Conservation (phyloP, 805 yeast species). For the Candida piceae region DNA sequence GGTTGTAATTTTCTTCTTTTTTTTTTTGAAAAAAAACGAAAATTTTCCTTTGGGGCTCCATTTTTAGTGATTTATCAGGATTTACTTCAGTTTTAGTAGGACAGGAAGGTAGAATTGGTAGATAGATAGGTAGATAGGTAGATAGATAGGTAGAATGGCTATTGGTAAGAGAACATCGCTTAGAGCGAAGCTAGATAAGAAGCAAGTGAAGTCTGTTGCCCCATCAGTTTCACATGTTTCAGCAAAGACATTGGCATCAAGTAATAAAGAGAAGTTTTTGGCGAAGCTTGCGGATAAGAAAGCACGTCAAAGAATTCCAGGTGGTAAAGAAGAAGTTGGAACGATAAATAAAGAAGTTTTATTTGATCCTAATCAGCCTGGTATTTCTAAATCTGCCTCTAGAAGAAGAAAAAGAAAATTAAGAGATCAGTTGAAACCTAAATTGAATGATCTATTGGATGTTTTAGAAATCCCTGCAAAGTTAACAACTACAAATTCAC, state of each 20-base stretch:
- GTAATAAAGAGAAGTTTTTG: constrained; percentile 13
- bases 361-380: constrained; percentile 31
- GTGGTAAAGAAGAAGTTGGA: not conserved
- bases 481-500: too few relatives aligned
- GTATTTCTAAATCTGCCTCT: constrained; percentile 60
- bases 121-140: not conserved
- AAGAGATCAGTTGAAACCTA: constrained; percentile 61
- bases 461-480: constrained; percentile 48
- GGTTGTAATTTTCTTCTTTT: too few relatives aligned
- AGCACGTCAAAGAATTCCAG: not conserved
- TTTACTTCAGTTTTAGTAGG: too few relatives aligned
- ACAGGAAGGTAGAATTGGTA: too few relatives aligned
- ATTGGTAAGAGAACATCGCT: constrained; percentile 43
- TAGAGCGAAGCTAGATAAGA: constrained; percentile 37
- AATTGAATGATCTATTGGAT: constrained; percentile 56
- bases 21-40: too few relatives aligned
- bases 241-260: constrained; percentile 4
- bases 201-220: constrained; percentile 9
- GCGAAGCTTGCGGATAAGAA: constrained; percentile 16
- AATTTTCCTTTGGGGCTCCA: too few relatives aligned
- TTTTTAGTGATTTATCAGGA: too few relatives aligned
- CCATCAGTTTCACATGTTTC: not conserved
- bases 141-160: constrained; percentile 25
- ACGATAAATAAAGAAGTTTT: not conserved
- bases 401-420: constrained; percentile 60